phyloP scores from a whole-genome alignment of 2,329 filamentous ascomycete genomes.

The Domatiomyces catenatus region DNA sequence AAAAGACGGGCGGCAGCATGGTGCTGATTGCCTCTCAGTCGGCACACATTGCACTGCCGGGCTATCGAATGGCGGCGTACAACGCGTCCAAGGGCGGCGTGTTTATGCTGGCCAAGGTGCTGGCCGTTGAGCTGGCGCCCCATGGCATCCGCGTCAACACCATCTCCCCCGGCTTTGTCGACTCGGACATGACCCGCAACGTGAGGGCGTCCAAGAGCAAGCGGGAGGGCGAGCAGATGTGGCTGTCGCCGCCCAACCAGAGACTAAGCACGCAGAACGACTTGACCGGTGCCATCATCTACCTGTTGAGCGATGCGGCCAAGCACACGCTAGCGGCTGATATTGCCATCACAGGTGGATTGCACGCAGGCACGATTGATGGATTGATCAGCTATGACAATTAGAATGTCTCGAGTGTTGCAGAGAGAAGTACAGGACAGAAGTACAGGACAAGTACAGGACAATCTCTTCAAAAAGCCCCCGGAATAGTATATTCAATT shows the following conservation, averaged over 20 bases:
- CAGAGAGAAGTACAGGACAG: too few species aligned
- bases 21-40: conserved; percentile 19
- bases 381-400: not conserved
- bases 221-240: conserved; percentile 72
- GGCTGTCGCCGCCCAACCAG: conserved; percentile 78
- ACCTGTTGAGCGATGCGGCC: conserved; percentile 32
- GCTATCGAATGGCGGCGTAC: conserved; percentile 29
- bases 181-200: conserved; percentile 24
- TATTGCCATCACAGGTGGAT: conserved; percentile 32
- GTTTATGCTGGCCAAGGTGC: conserved; percentile 26
- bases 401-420: too few species aligned
- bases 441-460: too few species aligned
- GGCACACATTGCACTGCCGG: conserved; percentile 24
- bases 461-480: too few species aligned
- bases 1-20: conserved; percentile 24
- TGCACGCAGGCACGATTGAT: conserved; percentile 9
- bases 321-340: conserved; percentile 30
- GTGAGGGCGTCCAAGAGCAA: conserved; percentile 45
- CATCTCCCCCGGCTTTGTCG: conserved; percentile 19
- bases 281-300: conserved; percentile 28
- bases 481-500: not conserved
- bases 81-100: conserved; percentile 32
- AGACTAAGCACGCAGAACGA: conserved; percentile 33
- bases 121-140: conserved; percentile 26
- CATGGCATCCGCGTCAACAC: conserved; percentile 20